phyloP scores from a whole-genome alignment of 2,329 filamentous ascomycete genomes.

The Emergomyces orientalis region DNA sequence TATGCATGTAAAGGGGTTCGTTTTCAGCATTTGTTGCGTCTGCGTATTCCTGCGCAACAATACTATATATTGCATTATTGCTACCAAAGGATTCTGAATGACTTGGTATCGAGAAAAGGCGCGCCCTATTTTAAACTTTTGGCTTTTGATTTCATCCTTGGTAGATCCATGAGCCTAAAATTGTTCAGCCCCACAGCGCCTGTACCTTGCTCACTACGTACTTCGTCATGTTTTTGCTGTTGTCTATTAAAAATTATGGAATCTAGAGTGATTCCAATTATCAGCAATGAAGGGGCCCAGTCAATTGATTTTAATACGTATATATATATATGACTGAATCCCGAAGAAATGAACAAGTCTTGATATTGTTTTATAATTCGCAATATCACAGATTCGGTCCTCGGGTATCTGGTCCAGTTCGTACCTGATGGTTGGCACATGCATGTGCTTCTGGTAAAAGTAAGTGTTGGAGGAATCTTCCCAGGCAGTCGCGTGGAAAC shows the following conservation, averaged over 20 bases:
- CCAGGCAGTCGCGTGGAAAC: neutral
- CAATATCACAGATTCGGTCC: neutral
- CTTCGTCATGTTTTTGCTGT: neutral
- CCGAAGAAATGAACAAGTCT: neutral
- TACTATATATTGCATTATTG: neutral
- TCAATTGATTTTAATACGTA: too few relatives aligned
- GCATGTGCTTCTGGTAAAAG: neutral
- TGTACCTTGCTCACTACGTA: too few relatives aligned
- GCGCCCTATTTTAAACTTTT: neutral
- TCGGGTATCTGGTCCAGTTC: neutral
- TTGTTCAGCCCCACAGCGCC: neutral
- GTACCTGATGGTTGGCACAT: neutral
- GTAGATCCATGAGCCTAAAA: neutral
- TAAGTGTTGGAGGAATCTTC: neutral
- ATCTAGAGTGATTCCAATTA: neutral
- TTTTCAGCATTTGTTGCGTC: too few relatives aligned
- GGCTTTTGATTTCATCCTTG: neutral
- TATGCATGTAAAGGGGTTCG: too few relatives aligned
- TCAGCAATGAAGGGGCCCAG: too few relatives aligned
- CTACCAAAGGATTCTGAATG: neutral
- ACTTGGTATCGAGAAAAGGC: neutral
- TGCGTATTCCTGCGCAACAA: neutral
- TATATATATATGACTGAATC: too few relatives aligned
- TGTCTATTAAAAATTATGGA: neutral
- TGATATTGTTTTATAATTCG: neutral